Base-by-base conservation (phyloP, 495 filamentous ascomycete genomes). In the Podospora tetraspora region DNA sequence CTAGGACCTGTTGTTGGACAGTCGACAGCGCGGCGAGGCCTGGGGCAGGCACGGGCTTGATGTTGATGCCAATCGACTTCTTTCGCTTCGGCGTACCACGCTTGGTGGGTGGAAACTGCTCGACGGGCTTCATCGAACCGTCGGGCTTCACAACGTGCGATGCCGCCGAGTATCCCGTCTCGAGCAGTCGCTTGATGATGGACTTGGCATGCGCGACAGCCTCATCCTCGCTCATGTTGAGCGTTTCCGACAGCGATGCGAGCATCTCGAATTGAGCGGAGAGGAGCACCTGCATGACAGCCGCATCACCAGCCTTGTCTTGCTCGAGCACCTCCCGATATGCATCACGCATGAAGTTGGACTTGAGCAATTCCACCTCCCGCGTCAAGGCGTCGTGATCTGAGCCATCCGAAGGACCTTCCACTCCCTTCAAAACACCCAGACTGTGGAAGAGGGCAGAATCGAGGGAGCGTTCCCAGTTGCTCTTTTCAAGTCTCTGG, bases 181-280 rank as follows among this genome's bases (percentile, higher is more conserved):
- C 87, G 59, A 97, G 82, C 68, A 99, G 87, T 69, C 91, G 90
- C 37, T 84, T 81, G 12, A 99, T 89, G 63, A 94, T 88, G n/a
- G 76, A 83, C 73, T 90, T 92, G 30, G 94, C 96, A 69, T 89
- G 88, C 59, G 89, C 81, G 29, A 97, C 83, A 6, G 94, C 94
- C 66, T 97, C 91, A 71, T 86, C 86, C 79, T 95, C 92, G 71
- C 81, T 88, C 85, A 97, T 90, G 30, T 85, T 82, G 72, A 95
- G 84, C 52, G 96, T 90, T 67, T 90, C 90, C 66, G 89, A 87
- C 66, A 99, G 84, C 1, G 91, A 90, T 22, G 89, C 83, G 63
- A 97, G 87, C 3, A 92, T 91, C 75, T 98, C 94, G 73, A 98
- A 95, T 73, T 98, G 94, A 25, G 94, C 92, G 61, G 89, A 88